phyloP scores from a whole-genome alignment of 2,329 filamentous ascomycete species.

The Westerdykella aurantiaca region DNA sequence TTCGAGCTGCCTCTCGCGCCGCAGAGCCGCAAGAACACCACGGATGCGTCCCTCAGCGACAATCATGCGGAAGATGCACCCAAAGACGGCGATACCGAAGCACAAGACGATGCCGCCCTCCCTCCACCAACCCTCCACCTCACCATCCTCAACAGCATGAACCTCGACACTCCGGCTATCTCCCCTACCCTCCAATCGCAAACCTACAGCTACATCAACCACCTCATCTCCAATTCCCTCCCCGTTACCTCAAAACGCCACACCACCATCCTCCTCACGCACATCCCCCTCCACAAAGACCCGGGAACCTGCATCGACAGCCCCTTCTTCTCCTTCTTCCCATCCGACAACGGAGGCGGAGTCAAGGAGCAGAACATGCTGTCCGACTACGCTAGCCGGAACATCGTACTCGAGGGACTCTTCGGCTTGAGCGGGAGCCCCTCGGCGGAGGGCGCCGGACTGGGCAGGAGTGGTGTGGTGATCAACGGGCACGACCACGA shows the following conservation, averaged over 20 bases:
- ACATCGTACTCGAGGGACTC: slow-evolving; percentile 69
- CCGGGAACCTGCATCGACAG: slow-evolving; percentile 76
- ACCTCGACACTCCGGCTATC: slow-evolving; percentile 77
- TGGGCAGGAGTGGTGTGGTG: slow-evolving; percentile 69
- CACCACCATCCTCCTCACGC: slow-evolving; percentile 82
- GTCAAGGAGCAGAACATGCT: slow-evolving; percentile 90
- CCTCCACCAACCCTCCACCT: slow-evolving; percentile 66
- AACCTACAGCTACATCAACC: slow-evolving; percentile 72
- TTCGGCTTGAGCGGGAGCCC: slow-evolving; percentile 67
- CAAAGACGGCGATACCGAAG: background rate
- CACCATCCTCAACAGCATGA: slow-evolving; percentile 86
- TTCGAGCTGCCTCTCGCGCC: slow-evolving; percentile 43
- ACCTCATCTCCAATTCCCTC: slow-evolving; percentile 56
- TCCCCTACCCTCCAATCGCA: slow-evolving; percentile 62
- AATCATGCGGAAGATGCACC: background rate
- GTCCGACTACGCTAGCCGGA: slow-evolving; percentile 60
- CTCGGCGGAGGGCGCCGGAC: slow-evolving; percentile 54
- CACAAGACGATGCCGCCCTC: slow-evolving; percentile 6
- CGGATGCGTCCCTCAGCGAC: background rate
- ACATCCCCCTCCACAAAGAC: slow-evolving; percentile 83
- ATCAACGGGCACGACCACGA: slow-evolving; percentile 93
- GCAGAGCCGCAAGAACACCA: slow-evolving; percentile 7
- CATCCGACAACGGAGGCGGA: slow-evolving; percentile 53
- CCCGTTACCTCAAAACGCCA: slow-evolving; percentile 58
- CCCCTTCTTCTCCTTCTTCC: slow-evolving; percentile 76